These are phyloP conservation scores for Ulmus americana DNA, from an alignment of 331 rosid genomes.

Conservation along the genomic window DNA sequence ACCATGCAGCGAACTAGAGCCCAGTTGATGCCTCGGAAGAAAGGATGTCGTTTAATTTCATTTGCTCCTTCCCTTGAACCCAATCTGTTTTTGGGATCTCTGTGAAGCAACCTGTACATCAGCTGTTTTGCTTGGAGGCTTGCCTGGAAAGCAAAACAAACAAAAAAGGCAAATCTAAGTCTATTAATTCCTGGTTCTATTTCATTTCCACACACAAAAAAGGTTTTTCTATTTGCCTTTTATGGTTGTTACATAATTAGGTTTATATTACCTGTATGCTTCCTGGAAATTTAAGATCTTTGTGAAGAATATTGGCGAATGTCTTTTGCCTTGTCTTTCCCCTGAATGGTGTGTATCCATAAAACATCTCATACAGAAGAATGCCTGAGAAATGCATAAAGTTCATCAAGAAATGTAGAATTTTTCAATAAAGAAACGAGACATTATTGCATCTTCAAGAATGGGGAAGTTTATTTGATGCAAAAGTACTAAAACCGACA, in stretches of 20 bases:
- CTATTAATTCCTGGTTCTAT: too few species aligned
- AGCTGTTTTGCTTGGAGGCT: slow-evolving; percentile 69
- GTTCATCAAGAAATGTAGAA: background rate
- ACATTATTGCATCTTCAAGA: background rate
- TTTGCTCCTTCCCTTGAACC: slow-evolving; percentile 77
- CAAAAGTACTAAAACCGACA: too few species aligned
- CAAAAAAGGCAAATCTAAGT: too few species aligned
- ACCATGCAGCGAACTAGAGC: slow-evolving; percentile 90
- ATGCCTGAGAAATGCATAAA: slow-evolving; percentile 36
- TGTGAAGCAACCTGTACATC: slow-evolving; percentile 64
- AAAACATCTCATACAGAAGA: slow-evolving; percentile 87
- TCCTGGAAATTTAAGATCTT: slow-evolving; percentile 89
- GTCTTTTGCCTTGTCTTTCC: slow-evolving; percentile 92
- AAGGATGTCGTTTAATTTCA: slow-evolving; percentile 75
- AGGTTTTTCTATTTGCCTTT: background rate
- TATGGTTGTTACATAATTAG: background rate
- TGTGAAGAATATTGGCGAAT: slow-evolving; percentile 85
- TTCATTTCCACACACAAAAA: too few species aligned
- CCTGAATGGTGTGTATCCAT: slow-evolving; percentile 87
- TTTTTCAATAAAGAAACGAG: background rate
- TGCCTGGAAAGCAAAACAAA: slow-evolving; percentile 43
- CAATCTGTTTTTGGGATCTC: slow-evolving; percentile 80
- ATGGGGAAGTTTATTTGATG: too few species aligned
- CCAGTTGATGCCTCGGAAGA: slow-evolving; percentile 80
- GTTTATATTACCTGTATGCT: slow-evolving; percentile 46